Percentiles rank a stretch among this genome's conserved stretches.
These are phyloP conservation scores for Penicillium janthinellum DNA, from an alignment of 2,329 filamentous ascomycete species.

Conservation along the genomic window DNA sequence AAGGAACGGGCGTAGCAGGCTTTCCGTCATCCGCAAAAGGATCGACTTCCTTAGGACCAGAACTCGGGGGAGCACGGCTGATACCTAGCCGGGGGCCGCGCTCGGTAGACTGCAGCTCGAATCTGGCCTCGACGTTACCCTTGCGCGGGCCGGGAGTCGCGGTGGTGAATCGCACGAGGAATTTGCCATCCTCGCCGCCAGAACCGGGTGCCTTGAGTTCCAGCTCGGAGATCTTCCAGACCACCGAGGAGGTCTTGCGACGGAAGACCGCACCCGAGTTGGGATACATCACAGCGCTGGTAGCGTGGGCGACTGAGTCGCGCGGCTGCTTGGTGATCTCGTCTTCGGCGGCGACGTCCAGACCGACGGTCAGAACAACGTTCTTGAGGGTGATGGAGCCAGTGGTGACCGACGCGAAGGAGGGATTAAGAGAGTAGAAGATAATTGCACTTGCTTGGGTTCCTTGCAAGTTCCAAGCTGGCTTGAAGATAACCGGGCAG, in stretches of 20 bases:
- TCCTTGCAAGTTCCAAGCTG: conserved; percentile 80
- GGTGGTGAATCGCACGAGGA: conserved; percentile 80
- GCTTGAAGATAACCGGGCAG: conserved; percentile 72
- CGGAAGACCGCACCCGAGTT: conserved; percentile 48
- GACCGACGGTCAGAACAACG: conserved; percentile 66
- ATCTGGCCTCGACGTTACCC: conserved; percentile 78
- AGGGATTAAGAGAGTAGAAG: conserved; percentile 80
- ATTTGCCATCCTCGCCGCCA: conserved; percentile 63
- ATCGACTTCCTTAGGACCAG: conserved; percentile 40
- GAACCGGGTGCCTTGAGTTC: conserved; percentile 50
- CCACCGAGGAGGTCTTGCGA: conserved; percentile 48
- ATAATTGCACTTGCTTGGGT: conserved; percentile 85
- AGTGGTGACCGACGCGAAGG: conserved; percentile 52
- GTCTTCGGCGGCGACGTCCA: conserved; percentile 45
- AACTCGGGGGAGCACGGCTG: conserved; percentile 38
- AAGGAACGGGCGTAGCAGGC: conserved; percentile 46
- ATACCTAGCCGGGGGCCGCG: conserved; percentile 68
- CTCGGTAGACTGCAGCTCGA: conserved; percentile 66
- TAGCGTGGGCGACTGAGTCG: conserved; percentile 43
- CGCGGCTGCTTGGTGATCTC: conserved; percentile 50
- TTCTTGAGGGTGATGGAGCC: conserved; percentile 68
- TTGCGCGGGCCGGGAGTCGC: conserved; percentile 70
- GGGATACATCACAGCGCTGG: conserved; percentile 49
- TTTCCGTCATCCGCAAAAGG: conserved; percentile 52
- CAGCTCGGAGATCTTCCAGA: conserved; percentile 52